These are phyloP conservation scores for Closterium sp. DNA, from an alignment of 139 green algal genomes.

Conservation along the genomic window DNA sequence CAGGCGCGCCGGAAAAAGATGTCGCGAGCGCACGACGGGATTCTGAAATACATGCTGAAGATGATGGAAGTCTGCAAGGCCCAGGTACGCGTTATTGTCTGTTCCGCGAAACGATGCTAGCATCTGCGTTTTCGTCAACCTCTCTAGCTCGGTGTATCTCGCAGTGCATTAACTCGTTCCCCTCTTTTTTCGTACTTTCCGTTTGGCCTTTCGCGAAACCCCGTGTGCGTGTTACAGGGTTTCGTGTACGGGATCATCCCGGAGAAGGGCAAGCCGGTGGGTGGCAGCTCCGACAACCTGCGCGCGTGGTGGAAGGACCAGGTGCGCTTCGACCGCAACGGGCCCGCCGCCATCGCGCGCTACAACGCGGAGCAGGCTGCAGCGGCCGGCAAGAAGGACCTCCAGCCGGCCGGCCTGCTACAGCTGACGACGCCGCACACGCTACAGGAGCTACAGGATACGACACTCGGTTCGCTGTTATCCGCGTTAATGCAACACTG, in stretches of 20 bases:
- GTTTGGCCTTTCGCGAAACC: neutral
- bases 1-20: constrained; percentile 50
- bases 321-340: constrained; percentile 52
- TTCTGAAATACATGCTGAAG: constrained; percentile 55
- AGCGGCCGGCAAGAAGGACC: neutral
- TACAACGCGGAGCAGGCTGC: constrained; percentile 42
- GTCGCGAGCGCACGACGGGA: constrained; percentile 49
- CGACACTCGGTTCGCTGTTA: constrained; percentile 44
- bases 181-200: neutral
- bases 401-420: neutral
- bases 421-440: constrained; percentile 15
- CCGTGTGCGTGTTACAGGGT: neutral
- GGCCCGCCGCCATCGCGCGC: constrained; percentile 37
- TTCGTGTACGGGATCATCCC: constrained; percentile 54
- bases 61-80: constrained; percentile 55
- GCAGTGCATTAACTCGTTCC: neutral
- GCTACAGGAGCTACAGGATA: constrained; percentile 48
- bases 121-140: neutral
- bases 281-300: constrained; percentile 46
- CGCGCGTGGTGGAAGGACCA: constrained; percentile 53
- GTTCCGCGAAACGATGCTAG: neutral
- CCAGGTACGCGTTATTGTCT: neutral
- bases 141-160: neutral
- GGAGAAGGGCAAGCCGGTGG: constrained; percentile 51
- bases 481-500: constrained; percentile 51